Conservation (phyloP, 2,329 filamentous ascomycete genomes). For the Colletotrichum musicola region DNA sequence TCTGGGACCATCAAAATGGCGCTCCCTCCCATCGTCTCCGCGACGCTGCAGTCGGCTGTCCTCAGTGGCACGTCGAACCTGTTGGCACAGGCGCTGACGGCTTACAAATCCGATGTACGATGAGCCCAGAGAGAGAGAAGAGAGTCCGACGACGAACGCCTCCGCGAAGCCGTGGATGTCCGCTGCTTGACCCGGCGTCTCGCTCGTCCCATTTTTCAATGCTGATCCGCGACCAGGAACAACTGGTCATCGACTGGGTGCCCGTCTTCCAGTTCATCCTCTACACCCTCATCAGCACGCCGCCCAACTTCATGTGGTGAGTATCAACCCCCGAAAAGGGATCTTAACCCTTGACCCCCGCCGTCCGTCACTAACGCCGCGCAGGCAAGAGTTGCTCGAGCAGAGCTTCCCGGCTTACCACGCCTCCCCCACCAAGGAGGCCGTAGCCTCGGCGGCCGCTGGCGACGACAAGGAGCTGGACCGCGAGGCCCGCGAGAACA, state of each 20-base stretch:
- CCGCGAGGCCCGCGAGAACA: slow-evolving; percentile 50
- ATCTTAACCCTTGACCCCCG: not conserved
- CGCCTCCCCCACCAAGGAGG: slow-evolving; percentile 53
- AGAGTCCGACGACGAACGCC: no score
- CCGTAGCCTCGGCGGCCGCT: slow-evolving; percentile 54
- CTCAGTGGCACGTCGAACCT: slow-evolving; percentile 78
- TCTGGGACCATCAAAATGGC: slow-evolving; percentile 47
- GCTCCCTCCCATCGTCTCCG: slow-evolving; percentile 66
- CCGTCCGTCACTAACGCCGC: slow-evolving; percentile 39
- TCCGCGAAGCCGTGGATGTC: not conserved
- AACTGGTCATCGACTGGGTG: slow-evolving; percentile 73
- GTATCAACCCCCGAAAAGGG: slow-evolving; percentile 37
- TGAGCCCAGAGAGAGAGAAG: not conserved
- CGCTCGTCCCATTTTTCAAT: not conserved
- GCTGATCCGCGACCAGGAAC: slow-evolving; percentile 56
- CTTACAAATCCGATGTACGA: slow-evolving; percentile 71
- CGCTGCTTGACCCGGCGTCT: not conserved
- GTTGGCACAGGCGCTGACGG: slow-evolving; percentile 77
- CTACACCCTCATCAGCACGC: slow-evolving; percentile 79
- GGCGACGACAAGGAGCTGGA: slow-evolving; percentile 57
- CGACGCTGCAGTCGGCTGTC: slow-evolving; percentile 74
- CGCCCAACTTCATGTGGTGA: slow-evolving; percentile 87
- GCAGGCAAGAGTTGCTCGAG: slow-evolving; percentile 82
- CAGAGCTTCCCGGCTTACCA: slow-evolving; percentile 77
- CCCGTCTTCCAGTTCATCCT: slow-evolving; percentile 82